Evolutionary conservation across 441 rosid species (phyloP), one percentile per base, ranked within the genome.

Genomic region (Gossypium trilobum): DNA sequence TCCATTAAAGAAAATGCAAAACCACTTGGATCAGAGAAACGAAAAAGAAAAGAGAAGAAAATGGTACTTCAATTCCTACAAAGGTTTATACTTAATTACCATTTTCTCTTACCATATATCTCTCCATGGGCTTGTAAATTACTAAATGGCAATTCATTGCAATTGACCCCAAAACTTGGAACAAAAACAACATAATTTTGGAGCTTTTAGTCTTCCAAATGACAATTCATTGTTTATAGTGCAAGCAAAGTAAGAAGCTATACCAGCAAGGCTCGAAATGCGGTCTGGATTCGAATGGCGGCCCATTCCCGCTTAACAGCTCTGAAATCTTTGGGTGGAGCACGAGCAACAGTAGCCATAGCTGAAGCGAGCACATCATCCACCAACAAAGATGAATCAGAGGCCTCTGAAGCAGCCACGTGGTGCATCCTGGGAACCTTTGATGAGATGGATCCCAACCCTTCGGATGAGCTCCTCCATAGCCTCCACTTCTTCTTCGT

Each of bases 401-500:
- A 86, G 1, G 76, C 73, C 74, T 85, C 77, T 0, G 92, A 86
- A 44, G 78, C 82, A 29, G 77, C 80, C 25, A 75, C 63, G 14
- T 78, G 77, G 7, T 52, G 83, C 70, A 82, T 80, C 72, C 80
- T 86, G 61, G 80, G 55, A 13, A 79, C 85, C 75, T 85, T 84
- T 46, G 67, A 72, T 31, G 80, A 73, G 1, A 89, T 76, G 16
- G 88, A 77, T 31, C 75, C 81, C 33, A 72, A 79, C 78, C 91
- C 89, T 61, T 88, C 95, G 0, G 97, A 89, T n/a, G 97, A 81
- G 62, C 85, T 83, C 88, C 97, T 83, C 97, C 97, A 92, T 5
- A 90, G 77, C 83, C 79, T 90, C 98, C 98, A 94, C 80, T 87
- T 91, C 89, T 89, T 93, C 87, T 86, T 89, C 16, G 83, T 75